Percentiles rank a stretch among this genome's conserved stretches.
Conservation (phyloP, 108 stramenopile genomes). For the Conticribra weissflogii region DNA sequence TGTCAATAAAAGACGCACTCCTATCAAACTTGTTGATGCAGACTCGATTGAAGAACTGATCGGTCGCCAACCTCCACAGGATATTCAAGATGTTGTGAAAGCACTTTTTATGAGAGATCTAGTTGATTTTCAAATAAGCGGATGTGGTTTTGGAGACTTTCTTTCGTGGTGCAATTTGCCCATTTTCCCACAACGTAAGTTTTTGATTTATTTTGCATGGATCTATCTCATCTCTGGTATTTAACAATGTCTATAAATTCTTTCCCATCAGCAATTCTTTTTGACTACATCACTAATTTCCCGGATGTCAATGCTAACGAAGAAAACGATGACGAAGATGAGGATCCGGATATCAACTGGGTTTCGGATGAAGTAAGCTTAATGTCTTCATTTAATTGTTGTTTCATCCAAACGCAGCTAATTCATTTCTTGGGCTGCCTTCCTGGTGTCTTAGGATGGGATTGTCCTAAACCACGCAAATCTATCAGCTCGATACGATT, state of each 20-base stretch:
- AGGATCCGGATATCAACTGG: slow-evolving; percentile 8
- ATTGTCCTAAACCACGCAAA: slow-evolving; percentile 18
- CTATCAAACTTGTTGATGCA: not conserved
- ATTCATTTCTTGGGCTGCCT: no score
- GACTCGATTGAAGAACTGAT: slow-evolving; percentile 7
- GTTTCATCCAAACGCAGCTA: no score
- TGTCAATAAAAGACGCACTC: not conserved
- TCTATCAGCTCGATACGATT: slow-evolving; percentile 47
- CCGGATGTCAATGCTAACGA: slow-evolving; percentile 20
- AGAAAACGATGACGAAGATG: slow-evolving; percentile 39
- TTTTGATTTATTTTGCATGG: not conserved
- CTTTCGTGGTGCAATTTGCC: slow-evolving; percentile 43
- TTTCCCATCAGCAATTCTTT: slow-evolving; percentile 23
- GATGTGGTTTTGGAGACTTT: slow-evolving; percentile 65
- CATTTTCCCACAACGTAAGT: slow-evolving; percentile 24
- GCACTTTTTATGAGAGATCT: slow-evolving; percentile 54
- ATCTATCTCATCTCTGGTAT: not conserved
- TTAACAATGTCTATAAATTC: no score
- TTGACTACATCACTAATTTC: slow-evolving; percentile 21
- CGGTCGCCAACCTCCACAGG: slow-evolving; percentile 30
- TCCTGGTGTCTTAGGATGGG: slow-evolving; percentile 9
- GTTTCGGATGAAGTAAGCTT: slow-evolving; percentile 41
- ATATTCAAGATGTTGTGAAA: slow-evolving; percentile 49
- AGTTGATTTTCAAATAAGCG: slow-evolving; percentile 49
- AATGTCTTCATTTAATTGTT: no score